phyloP scores from a whole-genome alignment of 2,329 filamentous ascomycete genomes.

The Rhytidhysteron rufulum region DNA sequence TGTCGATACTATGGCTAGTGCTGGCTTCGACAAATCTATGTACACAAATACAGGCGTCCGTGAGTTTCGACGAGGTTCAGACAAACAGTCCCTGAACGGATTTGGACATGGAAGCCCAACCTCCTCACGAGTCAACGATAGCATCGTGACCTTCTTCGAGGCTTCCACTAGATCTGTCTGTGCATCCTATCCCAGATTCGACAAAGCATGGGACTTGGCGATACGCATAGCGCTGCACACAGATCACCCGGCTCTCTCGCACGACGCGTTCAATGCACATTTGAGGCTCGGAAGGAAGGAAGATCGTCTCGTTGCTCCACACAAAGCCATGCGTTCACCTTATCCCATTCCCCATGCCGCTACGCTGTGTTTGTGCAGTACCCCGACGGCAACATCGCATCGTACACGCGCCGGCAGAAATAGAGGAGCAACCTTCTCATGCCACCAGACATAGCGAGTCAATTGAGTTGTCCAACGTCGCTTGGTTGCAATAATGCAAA shows the following conservation, averaged over 20 bases:
- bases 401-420: too few species aligned
- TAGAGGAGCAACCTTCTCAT: too few species aligned
- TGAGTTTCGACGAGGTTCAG: not conserved
- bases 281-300: too few species aligned
- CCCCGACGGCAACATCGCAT: too few species aligned
- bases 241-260: slow-evolving; percentile 15
- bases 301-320: too few species aligned
- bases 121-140: too few species aligned
- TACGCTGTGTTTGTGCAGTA: too few species aligned
- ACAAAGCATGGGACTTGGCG: slow-evolving; percentile 9
- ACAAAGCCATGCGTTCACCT: too few species aligned
- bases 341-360: too few species aligned
- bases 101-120: slow-evolving; percentile 2
- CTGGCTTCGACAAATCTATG: not conserved
- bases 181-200: slow-evolving; percentile 23
- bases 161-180: slow-evolving; percentile 35
- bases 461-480: too few species aligned
- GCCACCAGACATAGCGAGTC: too few species aligned
- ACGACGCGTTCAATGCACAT: slow-evolving; percentile 1
- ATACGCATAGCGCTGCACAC: slow-evolving; percentile 5
- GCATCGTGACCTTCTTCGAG: slow-evolving; percentile 10
- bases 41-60: not conserved
- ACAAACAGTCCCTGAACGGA: slow-evolving; percentile 8
- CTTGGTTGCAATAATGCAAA: too few species aligned
- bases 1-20: not conserved